Conservation (phyloP, 148 eudicot species). For the Chenopodium album region DNA sequence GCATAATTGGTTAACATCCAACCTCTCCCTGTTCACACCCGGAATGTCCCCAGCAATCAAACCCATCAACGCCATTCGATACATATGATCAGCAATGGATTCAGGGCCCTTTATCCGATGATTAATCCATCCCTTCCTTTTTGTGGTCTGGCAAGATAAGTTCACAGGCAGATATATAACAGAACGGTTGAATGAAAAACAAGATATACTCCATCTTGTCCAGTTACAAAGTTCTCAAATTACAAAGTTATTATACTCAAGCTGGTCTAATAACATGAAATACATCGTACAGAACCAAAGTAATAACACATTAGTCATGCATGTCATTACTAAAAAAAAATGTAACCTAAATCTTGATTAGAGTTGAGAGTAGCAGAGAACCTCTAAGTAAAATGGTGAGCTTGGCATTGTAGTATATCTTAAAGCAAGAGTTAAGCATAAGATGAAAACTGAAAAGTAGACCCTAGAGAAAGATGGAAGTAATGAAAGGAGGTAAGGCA, state of each 20-base stretch:
- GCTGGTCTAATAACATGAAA: neutral
- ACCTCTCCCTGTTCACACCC: constrained; percentile 91
- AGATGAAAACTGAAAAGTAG: neutral
- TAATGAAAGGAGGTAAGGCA: neutral
- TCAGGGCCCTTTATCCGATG: constrained; percentile 89
- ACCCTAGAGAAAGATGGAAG: neutral
- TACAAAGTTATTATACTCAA: neutral
- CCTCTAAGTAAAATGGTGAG: neutral
- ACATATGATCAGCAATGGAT: constrained; percentile 99
- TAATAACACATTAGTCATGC: neutral
- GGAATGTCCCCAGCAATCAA: constrained; percentile 78
- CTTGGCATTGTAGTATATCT: neutral
- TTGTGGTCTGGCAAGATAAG: constrained; percentile 57
- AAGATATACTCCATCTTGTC: neutral
- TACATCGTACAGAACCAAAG: neutral
- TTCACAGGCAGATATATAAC: neutral
- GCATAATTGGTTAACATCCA: constrained; percentile 4
- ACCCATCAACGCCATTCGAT: constrained; percentile 95
- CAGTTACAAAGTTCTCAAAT: neutral
- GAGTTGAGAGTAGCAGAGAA: neutral
- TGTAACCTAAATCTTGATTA: neutral
- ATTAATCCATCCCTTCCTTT: constrained; percentile 94
- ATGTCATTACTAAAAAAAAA: neutral
- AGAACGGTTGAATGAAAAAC: neutral
- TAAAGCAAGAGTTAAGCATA: neutral